Base-by-base conservation (phyloP, 2,329 filamentous ascomycete species). In the Neopestalotiopsis sp. region DNA sequence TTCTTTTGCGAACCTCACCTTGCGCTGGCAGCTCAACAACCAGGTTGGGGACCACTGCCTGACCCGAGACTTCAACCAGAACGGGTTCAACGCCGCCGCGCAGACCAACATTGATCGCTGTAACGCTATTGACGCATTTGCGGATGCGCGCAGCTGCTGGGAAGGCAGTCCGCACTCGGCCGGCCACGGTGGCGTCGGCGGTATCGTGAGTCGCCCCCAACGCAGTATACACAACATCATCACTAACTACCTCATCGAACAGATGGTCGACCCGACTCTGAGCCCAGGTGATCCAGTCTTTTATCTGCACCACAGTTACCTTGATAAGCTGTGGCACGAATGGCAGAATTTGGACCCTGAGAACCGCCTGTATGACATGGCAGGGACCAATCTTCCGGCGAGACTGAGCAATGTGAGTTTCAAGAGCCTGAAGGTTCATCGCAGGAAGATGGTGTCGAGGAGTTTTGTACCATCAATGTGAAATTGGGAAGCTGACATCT, bases 231-330 rank as follows among this genome's bases (percentile, higher is more conserved):
- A 4, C 10, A 7, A 7, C 10, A 7, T 38, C 34, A 38, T n/a
- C 6, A 20, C 59, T 62, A 24, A 65, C 4, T 12, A 30, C 6
- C 14, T 5, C 5, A 7, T 12, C 20, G 4, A 17, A 4, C 34
- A 65, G 62, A 65, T 65, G 62, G 38, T 40, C 4, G 62, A 65
- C 30, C 42, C 62, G 28, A 6, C 74, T 67, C 4, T 49, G 20
- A 24, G 38, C 10, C 74, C 75, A 3, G 74, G 74, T 24, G 76
- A 79, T 59, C 73, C 75, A 28, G 49, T 79, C 0, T 78, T 78
- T 64, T 78, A 72, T 70, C 65, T 79, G 0, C 76, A 78, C 14
- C 77, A 78, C 1, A 70, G 72, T 56, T 76, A 78, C 12, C 71
- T 78, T 2, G 77, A 79, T 67, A 71, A 74, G 1, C 68, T 70